phyloP scores from a whole-genome alignment of 2,329 filamentous ascomycete species.

The Helicocarpus griseus region DNA sequence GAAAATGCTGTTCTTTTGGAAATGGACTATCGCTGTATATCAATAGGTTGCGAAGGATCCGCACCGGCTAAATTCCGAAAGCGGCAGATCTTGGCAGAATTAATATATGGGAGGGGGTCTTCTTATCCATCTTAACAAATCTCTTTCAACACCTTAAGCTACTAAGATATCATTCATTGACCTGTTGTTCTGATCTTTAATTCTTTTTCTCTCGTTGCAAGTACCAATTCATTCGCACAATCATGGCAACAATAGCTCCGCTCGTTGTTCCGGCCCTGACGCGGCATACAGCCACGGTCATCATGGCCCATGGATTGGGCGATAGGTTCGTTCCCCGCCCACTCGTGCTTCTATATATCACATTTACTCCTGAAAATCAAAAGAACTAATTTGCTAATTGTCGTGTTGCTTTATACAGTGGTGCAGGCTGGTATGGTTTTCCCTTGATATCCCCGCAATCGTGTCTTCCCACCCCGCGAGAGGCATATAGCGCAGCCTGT shows the following conservation, averaged over 20 bases:
- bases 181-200: background rate
- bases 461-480: too few relatives aligned
- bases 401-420: conserved; percentile 25
- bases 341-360: too few relatives aligned
- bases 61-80: background rate
- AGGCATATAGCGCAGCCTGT: too few relatives aligned
- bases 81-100: background rate
- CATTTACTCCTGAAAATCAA: background rate
- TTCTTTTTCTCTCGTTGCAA: background rate
- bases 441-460: background rate
- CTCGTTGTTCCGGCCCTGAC: conserved; percentile 69
- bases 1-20: too few relatives aligned
- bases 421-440: conserved; percentile 36
- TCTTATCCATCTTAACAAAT: background rate
- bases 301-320: conserved; percentile 86
- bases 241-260: conserved; percentile 31
- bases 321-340: conserved; percentile 57
- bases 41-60: background rate
- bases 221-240: background rate
- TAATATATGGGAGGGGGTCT: background rate
- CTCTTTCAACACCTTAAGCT: too few relatives aligned
- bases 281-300: conserved; percentile 86
- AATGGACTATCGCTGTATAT: too few relatives aligned
- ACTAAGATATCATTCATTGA: background rate
- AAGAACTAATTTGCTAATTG: background rate